Evolutionary conservation across 495 filamentous ascomycete species (phyloP).

Genomic region (Penicillium cosmopolitanum): DNA sequence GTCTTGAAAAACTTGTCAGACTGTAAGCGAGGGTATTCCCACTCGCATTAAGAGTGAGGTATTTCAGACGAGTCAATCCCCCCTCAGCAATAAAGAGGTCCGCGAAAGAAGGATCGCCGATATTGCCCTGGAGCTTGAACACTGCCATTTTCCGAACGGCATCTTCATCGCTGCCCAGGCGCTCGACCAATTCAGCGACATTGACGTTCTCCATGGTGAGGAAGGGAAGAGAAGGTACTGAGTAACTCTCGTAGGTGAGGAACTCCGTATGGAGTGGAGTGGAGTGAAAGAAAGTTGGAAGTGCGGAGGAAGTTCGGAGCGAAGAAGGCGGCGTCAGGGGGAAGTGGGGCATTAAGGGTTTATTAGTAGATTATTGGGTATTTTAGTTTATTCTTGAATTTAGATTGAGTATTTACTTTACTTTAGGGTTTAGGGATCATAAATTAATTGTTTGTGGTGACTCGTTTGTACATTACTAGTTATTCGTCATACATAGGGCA

Average conservation of each 20-base stretch:
- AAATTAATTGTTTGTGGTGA: no score
- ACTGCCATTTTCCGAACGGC: constrained; percentile 97
- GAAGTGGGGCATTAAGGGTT: no score
- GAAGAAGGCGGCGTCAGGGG: no score
- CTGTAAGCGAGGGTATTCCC: constrained; percentile 97
- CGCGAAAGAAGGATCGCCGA: constrained; percentile 95
- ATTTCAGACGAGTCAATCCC: constrained; percentile 77
- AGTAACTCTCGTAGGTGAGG: no score
- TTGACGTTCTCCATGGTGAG: constrained; percentile 58
- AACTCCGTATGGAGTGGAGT: not conserved
- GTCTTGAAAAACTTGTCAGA: constrained; percentile 78
- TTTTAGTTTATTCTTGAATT: no score
- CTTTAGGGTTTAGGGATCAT: no score
- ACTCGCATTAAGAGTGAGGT: constrained; percentile 77
- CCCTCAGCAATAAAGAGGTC: constrained; percentile 93
- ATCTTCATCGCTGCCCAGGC: constrained; percentile 78
- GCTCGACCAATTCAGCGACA: constrained; percentile 67
- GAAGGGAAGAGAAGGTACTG: not conserved
- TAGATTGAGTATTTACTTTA: no score
- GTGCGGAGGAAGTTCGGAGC: no score
- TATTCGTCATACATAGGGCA: no score
- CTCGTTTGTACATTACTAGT: no score
- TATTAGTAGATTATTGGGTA: no score
- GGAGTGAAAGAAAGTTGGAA: not conserved
- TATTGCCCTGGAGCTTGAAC: constrained; percentile 92